Base-by-base conservation (phyloP, 805 yeast genomes). In the Jamesozyma jinghongensis region DNA sequence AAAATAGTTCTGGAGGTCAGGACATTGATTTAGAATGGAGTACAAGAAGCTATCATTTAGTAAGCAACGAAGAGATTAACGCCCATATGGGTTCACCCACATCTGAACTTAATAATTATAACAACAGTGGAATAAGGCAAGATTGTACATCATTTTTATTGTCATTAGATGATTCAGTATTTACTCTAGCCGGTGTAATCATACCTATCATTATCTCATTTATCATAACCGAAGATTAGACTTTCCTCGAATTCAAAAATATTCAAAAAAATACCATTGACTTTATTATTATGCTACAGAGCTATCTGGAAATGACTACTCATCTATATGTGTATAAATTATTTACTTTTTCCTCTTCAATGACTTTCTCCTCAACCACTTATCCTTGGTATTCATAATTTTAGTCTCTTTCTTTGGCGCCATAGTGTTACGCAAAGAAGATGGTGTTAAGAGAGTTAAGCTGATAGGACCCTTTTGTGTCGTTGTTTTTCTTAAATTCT, bases 391-490 rank as follows among this genome's bases (percentile, higher is more conserved):
- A 16, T 48, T 49, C 48, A 52, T 49, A 13, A 59, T 47, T 11
- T 45, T 28, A 8, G 40, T 22, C 36, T 58, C 63, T 37, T 41
- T 52, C 37, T 52, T 57, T 34, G 65, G 64, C 6, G 64, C 61
- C 54, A 57, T 40, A 6, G 49, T 36, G 14, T 43, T 51, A 5
- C 39, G 17, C n/a, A 38, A 36, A 16, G 37, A 26, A 6, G 44
- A 32, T 7, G 50, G 29, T 4, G 53, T 35, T 32, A 69, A 40
- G 7, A 69, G 54, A 33, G 56, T 56, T 11, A 71, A 71, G 32
- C 55, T 63, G 20, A 71, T 70, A 1, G 71, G 70, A 1, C 74
- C 75, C 39, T 62, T 65, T 32, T 57, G 57, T 28, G 51, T 44
- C 4, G 54, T 41, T 2, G 48, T 54, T 38, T 53, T 57, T 37